Base-by-base conservation (phyloP, 176 grass and related monocot species). In the Carex parvula region DNA sequence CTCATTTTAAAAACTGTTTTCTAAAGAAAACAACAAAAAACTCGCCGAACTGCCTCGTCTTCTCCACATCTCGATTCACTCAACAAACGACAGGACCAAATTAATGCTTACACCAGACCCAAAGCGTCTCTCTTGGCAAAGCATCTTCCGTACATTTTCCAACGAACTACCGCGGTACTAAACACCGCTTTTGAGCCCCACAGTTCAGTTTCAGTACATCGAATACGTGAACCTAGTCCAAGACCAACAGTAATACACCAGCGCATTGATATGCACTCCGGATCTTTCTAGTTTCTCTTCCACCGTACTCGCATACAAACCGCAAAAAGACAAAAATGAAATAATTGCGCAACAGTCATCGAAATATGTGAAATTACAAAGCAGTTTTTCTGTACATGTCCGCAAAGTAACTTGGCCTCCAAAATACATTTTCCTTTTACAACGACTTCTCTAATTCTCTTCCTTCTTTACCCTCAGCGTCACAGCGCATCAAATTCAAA, bases 41-140 rank as follows among this genome's bases (percentile, higher is more conserved):
- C 50, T 56, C 73, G 73, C 73, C 73, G 73, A 77, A 77, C 73
- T 32, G 48, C 35, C 17, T 71, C 68, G 35, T 20, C 37, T 33
- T 44, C 17, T 12, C 14, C 30, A 30, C 29, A 7, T 35, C 64
- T 33, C 29, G 32, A 35, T 20, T 35, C 13, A 37, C 26, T 18
- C 60, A 10, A 62, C 8, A 44, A 41, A 46, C 68, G 68, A 71
- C 68, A 71, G 7, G 8, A n/a, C 8, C 18, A 46, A 71, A 44
- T 71, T 20, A 71, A 71, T 71, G 16, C 18, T 21, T 44, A 11
- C 68, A 41, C 68, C 37, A 71, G 44, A 46, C 68, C 37, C 33
- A 42, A 46, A 18, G 29, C 37, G 37, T 17, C 65, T 68, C 64
- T 69, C 26, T 29, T 2, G 14, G 1, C 60, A 62, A 70, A 46